A percentile compares a stretch with the other conserved stretches of the same genome.
phyloP scores from a whole-genome alignment of 192 early-diverging fungal genomes.

The Mortierella antarctica region DNA sequence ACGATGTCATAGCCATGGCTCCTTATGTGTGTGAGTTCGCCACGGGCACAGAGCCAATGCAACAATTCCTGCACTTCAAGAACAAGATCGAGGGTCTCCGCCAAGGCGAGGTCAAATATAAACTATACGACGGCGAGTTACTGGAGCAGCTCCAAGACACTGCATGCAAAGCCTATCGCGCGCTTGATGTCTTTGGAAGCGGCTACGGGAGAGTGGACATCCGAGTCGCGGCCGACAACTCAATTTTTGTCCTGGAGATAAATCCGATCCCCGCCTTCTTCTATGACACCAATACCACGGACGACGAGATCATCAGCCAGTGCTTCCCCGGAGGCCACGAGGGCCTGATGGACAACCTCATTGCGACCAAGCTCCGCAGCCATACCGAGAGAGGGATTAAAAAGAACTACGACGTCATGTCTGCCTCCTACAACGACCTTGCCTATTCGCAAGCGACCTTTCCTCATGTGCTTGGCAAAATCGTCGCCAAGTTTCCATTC shows the following conservation, averaged over 20 bases:
- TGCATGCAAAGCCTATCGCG: constrained; percentile 20
- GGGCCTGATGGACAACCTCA: constrained; percentile 18
- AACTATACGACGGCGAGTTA: constrained; percentile 5
- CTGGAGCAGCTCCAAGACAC: constrained; percentile 15
- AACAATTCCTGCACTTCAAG: too few relatives aligned
- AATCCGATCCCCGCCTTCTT: constrained; percentile 19
- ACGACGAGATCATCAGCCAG: constrained; percentile 18
- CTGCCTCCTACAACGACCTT: constrained; percentile 7
- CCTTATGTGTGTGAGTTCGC: constrained; percentile 16
- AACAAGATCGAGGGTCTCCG: constrained; percentile 11
- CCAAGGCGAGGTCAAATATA: constrained; percentile 11
- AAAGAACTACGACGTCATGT: constrained; percentile 12
- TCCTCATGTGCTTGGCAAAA: constrained; percentile 1
- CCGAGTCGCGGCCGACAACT: neutral
- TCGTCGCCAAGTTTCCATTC: constrained; percentile 18
- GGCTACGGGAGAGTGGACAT: constrained; percentile 23
- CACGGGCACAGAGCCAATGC: too few relatives aligned
- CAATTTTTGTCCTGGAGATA: constrained; percentile 10
- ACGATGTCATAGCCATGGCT: constrained; percentile 18
- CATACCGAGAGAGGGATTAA: constrained; percentile 5
- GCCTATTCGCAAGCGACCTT: neutral
- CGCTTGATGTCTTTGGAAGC: constrained; percentile 18
- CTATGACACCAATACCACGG: constrained; percentile 14
- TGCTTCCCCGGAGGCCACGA: constrained; percentile 26
- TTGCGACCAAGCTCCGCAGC: constrained; percentile 10